Conservation (phyloP, 2,329 filamentous ascomycete genomes). For the Ilyonectria mors-panacis region DNA sequence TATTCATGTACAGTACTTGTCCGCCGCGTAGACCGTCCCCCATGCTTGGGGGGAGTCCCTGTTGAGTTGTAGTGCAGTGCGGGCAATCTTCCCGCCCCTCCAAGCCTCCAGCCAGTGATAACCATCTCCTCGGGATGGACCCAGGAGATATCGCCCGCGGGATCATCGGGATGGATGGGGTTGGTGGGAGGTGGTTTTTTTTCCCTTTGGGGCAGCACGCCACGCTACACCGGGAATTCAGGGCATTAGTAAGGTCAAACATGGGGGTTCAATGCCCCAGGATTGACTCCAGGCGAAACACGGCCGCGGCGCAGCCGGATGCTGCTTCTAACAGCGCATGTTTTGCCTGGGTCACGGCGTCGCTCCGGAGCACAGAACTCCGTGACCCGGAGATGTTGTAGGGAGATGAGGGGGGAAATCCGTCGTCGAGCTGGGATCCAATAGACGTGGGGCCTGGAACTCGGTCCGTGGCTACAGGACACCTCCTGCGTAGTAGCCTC, state of each 20-base stretch:
- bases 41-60: constrained; percentile 9
- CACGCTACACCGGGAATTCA: constrained; percentile 15
- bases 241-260: constrained; percentile 1
- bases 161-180: constrained; percentile 15
- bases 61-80: constrained; percentile 4
- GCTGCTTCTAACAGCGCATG: constrained; percentile 18
- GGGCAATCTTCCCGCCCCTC: constrained; percentile 26
- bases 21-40: neutral
- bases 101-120: constrained; percentile 10
- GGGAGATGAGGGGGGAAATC: constrained; percentile 16
- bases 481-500: constrained; percentile 35
- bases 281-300: constrained; percentile 7
- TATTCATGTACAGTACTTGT: neutral
- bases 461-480: constrained; percentile 45
- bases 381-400: constrained; percentile 29
- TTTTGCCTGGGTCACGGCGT: constrained; percentile 28
- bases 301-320: neutral
- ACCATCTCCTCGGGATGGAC: constrained; percentile 13
- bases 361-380: constrained; percentile 24
- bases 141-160: constrained; percentile 13
- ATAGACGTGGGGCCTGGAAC: constrained; percentile 42
- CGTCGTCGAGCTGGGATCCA: constrained; percentile 17
- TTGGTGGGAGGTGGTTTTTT: constrained; percentile 11
- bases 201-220: constrained; percentile 10
- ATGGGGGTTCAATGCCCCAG: constrained; percentile 2